Evolutionary conservation across 306 rosid species (phyloP), one percentile per base, ranked within the genome.

Genomic region (Vachellia collinsii): DNA sequence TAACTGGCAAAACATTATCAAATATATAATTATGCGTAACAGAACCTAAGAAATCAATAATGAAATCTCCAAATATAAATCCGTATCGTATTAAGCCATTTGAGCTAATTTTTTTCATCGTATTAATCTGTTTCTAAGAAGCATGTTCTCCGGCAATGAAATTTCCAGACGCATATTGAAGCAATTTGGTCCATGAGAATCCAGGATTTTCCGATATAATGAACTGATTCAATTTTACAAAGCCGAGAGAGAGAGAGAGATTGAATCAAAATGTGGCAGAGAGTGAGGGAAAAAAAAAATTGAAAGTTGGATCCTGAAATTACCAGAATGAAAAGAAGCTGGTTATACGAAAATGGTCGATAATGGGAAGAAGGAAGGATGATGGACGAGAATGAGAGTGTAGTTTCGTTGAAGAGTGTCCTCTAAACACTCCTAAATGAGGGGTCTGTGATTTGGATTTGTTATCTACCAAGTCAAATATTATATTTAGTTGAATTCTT

Each of bases 391-490:
- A 74, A 41, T 70, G 72, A 11, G 11, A 74, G 66, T 16, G 20
- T 17, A 76, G 58, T 43, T 77, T 77, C 8, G 83, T 48, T 80
- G 54, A 50, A 72, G 78, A 42, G 39, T 72, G 61, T 65, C 70
- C 62, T 59, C 78, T 51, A 64, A 77, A 73, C 46, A 72, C 38
- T 48, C 78, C 84, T 68, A 79, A 72, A 76, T 8, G 3, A 42
- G 3, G 4, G 34, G 39, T 34, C 63, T 77, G 85, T 4, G 43
- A 80, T 59, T 59, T 17, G 39, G 59, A 51, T 83, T 48, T 77
- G 63, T 73, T 59, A 66, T 70, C 11, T 68, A 61, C 86, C 85
- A 83, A 83, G 87, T 86, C 89, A 86, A 44, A 42, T 42, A 10
- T 43, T 22, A 11, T 11, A 69, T 42, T 13, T 14, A 65, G 46